Conservation (phyloP, 179 eudicot species). For the Drosera spatulata region DNA sequence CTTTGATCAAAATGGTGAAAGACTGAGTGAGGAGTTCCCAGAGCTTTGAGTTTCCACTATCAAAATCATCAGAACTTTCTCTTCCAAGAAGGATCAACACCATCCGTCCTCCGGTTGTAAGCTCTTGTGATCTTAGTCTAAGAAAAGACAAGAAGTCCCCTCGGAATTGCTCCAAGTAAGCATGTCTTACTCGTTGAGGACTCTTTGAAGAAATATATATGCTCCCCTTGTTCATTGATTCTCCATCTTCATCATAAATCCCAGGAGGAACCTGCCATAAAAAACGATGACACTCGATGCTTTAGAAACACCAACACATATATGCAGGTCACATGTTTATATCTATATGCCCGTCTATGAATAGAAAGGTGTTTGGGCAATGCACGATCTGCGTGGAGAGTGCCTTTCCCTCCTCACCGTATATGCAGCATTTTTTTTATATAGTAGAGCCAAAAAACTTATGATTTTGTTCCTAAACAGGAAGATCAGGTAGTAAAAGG, state of each 20-base stretch:
- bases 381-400: too few species aligned
- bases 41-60: conserved; percentile 54
- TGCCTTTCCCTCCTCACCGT: too few species aligned
- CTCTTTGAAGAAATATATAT: conserved; percentile 59
- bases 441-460: too few species aligned
- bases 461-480: too few species aligned
- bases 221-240: conserved; percentile 50
- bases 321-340: too few species aligned
- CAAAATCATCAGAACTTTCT: conserved; percentile 31
- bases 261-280: conserved; percentile 67
- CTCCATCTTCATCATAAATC: conserved; percentile 41
- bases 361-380: too few species aligned
- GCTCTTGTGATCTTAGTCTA: conserved; percentile 45
- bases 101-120: conserved; percentile 53
- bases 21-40: conserved; percentile 75
- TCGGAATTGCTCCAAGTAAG: conserved; percentile 53
- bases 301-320: too few species aligned
- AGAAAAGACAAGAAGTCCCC: conserved; percentile 62
- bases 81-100: conserved; percentile 70
- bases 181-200: conserved; percentile 29
- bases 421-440: too few species aligned
- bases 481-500: too few species aligned
- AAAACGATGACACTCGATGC: too few species aligned
- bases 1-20: conserved; percentile 30
- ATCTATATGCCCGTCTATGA: too few species aligned